phyloP scores from a whole-genome alignment of 1,284 basidiomycete genomes.

The Spongispora temasekensis region DNA sequence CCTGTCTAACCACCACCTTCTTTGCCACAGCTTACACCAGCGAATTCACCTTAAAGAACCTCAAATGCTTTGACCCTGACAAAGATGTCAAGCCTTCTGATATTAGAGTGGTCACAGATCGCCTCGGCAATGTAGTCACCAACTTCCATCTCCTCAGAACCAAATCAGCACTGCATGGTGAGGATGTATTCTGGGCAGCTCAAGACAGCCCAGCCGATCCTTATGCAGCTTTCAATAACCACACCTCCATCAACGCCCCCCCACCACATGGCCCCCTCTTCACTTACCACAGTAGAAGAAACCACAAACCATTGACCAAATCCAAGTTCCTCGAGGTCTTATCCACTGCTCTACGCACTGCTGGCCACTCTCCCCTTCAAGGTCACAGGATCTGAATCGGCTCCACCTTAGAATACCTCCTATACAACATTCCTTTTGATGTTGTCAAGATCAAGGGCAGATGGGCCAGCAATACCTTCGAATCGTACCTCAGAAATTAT shows the following conservation, averaged over 20 bases:
- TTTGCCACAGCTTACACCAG: background rate
- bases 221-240: background rate
- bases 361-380: background rate
- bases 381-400: slow-evolving; percentile 14
- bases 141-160: background rate
- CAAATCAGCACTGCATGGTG: background rate
- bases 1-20: slow-evolving; percentile 4
- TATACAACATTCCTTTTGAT: slow-evolving; percentile 1
- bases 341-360: fast-evolving
- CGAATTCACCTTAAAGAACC: background rate
- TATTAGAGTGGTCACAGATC: background rate
- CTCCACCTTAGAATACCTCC: slow-evolving; percentile 9
- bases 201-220: background rate
- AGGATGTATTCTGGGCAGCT: background rate
- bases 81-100: background rate
- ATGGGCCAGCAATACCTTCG: slow-evolving; percentile 8
- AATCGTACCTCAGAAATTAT: background rate
- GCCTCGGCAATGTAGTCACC: background rate
- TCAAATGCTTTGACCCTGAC: background rate
- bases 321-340: background rate
- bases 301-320: background rate
- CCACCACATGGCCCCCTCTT: background rate
- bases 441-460: slow-evolving; percentile 1
- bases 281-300: background rate
- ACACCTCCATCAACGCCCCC: background rate